Conservation (phyloP, 345 rosid species). For the Nephelium lappaceum region DNA sequence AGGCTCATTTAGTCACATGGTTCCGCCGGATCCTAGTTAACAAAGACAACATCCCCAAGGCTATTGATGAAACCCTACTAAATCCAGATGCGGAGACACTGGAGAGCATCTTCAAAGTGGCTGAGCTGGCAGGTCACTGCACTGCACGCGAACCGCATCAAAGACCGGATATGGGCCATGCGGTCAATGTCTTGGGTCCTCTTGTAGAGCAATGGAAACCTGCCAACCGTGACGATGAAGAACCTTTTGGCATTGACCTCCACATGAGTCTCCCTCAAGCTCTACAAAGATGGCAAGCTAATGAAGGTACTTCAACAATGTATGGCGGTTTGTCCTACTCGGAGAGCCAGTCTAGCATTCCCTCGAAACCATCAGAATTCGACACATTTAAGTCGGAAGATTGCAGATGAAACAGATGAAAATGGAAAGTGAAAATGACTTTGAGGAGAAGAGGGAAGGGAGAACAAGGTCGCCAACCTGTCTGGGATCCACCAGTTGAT, state of each 20-base stretch:
- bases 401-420: constrained; percentile 57
- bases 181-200: constrained; percentile 72
- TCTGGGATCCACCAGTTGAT: background rate
- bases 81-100: constrained; percentile 65
- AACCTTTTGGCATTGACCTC: constrained; percentile 56
- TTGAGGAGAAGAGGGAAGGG: background rate
- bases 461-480: background rate
- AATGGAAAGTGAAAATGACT: constrained; percentile 8
- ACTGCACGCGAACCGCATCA: constrained; percentile 80
- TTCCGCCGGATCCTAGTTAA: constrained; percentile 63
- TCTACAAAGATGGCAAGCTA: constrained; percentile 80
- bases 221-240: constrained; percentile 64
- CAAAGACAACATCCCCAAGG: constrained; percentile 67
- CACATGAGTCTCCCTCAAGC: constrained; percentile 87
- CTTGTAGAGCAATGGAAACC: constrained; percentile 95
- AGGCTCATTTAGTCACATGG: constrained; percentile 81
- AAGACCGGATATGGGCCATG: constrained; percentile 94
- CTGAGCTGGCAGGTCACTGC: constrained; percentile 91
- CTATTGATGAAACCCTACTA: constrained; percentile 53
- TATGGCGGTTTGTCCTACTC: constrained; percentile 51
- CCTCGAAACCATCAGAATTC: constrained; percentile 62
- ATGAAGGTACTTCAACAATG: constrained; percentile 70
- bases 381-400: constrained; percentile 64
- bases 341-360: constrained; percentile 67
- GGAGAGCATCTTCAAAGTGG: constrained; percentile 61